Evolutionary conservation across 2,329 filamentous ascomycete species (phyloP).

Genomic region (Beauveria australis): DNA sequence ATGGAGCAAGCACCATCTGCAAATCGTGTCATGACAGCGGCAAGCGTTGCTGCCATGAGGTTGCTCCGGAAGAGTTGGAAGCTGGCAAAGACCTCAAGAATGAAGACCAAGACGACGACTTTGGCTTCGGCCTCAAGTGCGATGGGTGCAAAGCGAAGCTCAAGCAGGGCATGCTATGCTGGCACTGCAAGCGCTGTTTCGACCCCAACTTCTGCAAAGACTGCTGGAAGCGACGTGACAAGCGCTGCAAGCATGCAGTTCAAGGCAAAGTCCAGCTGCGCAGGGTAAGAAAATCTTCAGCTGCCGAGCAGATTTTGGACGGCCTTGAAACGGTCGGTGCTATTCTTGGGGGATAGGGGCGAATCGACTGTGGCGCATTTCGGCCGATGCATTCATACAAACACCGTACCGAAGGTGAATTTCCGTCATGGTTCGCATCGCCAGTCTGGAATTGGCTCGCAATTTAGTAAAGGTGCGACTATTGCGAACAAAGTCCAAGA

Average conservation of each 20-base stretch:
- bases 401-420: no score
- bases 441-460: no score
- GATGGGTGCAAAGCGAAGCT: constrained; percentile 28
- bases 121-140: constrained; percentile 30
- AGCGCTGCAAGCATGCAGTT: constrained; percentile 14
- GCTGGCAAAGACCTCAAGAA: constrained; percentile 4
- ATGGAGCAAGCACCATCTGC: not conserved
- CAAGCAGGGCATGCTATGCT: constrained; percentile 12
- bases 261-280: constrained; percentile 15
- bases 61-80: not conserved
- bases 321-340: not conserved
- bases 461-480: no score
- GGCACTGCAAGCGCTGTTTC: constrained; percentile 16
- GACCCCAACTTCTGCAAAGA: constrained; percentile 14
- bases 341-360: not conserved
- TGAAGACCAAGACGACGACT: constrained; percentile 4
- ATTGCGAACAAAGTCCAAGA: no score
- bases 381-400: no score
- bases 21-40: not conserved
- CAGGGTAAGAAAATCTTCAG: constrained; percentile 10
- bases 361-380: not conserved
- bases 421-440: no score
- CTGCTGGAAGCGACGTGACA: constrained; percentile 14
- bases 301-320: constrained; percentile 4
- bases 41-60: constrained; percentile 6